These are phyloP conservation scores for Daedaleopsis sinensis DNA, from an alignment of 768 basidiomycete genomes.

Conservation along the genomic window DNA sequence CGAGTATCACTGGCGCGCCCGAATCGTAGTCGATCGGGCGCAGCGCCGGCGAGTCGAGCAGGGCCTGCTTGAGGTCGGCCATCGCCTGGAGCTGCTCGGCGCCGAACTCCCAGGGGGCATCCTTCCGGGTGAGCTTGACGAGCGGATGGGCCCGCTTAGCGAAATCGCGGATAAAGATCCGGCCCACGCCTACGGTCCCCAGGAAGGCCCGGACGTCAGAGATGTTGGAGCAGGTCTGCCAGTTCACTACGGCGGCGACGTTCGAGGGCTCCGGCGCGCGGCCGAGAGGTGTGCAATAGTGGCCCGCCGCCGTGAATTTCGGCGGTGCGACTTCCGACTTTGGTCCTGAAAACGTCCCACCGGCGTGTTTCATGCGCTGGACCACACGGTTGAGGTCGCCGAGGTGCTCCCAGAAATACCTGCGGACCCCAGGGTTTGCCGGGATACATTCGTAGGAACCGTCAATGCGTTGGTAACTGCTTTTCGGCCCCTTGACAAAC, in stretches of 20 bases:
- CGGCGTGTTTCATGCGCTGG: conserved; percentile 38
- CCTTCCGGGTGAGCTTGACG: conserved; percentile 23
- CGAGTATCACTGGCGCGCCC: conserved; percentile 19
- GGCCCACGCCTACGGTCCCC: conserved; percentile 22
- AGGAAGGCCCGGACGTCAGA: conserved; percentile 32
- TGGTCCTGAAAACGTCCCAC: conserved; percentile 40
- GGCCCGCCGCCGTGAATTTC: conserved; percentile 35
- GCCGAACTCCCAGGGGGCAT: conserved; percentile 21
- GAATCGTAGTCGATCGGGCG: conserved; percentile 25
- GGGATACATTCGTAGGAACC: conserved; percentile 36
- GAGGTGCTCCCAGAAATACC: conserved; percentile 45
- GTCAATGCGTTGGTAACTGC: conserved; percentile 35
- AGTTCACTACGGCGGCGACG: conserved; percentile 30
- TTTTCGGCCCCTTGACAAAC: conserved; percentile 35
- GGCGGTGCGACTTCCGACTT: conserved; percentile 28
- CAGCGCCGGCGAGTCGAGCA: conserved; percentile 13
- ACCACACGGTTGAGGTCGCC: conserved; percentile 38
- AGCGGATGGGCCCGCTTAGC: conserved; percentile 21
- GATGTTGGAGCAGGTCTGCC: conserved; percentile 22
- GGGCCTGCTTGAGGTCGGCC: conserved; percentile 21
- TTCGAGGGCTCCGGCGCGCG: conserved; percentile 29
- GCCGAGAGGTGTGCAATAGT: conserved; percentile 41
- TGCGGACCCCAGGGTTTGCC: conserved; percentile 37
- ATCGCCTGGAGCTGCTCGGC: conserved; percentile 15
- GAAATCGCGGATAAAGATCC: conserved; percentile 27